Percentiles rank a stretch among this genome's conserved stretches.
These are phyloP conservation scores for Apodospora peruviana DNA, from an alignment of 495 filamentous ascomycete species.

Conservation along the genomic window DNA sequence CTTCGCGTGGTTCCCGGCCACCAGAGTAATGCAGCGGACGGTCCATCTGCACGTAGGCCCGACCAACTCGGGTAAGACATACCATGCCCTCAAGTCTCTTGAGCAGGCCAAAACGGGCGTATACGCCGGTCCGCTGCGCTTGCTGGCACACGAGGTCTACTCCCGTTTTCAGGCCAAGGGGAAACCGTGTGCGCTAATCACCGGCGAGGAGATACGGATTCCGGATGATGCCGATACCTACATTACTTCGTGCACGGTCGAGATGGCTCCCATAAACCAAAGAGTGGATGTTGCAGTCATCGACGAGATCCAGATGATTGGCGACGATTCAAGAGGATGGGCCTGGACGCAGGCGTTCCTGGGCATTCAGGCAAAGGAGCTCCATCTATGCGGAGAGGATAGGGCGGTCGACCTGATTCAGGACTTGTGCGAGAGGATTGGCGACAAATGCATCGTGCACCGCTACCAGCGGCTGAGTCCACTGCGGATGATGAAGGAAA, in stretches of 20 bases:
- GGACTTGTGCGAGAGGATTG: slow-evolving; percentile 70
- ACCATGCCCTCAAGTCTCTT: slow-evolving; percentile 85
- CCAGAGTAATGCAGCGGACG: slow-evolving; percentile 70
- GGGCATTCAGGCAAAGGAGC: slow-evolving; percentile 75
- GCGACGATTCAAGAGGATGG: slow-evolving; percentile 74
- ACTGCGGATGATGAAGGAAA: slow-evolving; percentile 56
- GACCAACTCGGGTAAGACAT: slow-evolving; percentile 98
- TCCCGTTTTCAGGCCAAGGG: slow-evolving; percentile 72
- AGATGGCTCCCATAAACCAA: slow-evolving; percentile 77
- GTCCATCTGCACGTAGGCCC: slow-evolving; percentile 94
- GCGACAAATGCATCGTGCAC: slow-evolving; percentile 77
- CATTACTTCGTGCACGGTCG: slow-evolving; percentile 85
- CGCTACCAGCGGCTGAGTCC: slow-evolving; percentile 78
- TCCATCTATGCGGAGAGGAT: slow-evolving; percentile 92
- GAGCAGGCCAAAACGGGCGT: slow-evolving; percentile 70
- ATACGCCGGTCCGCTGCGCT: slow-evolving; percentile 84
- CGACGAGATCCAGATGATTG: slow-evolving; percentile 98
- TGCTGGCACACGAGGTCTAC: slow-evolving; percentile 92
- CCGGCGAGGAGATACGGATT: slow-evolving; percentile 78
- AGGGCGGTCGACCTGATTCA: slow-evolving; percentile 74
- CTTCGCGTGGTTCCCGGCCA: slow-evolving; percentile 82
- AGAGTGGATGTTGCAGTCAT: slow-evolving; percentile 86
- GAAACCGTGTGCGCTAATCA: slow-evolving; percentile 71
- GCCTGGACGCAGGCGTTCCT: slow-evolving; percentile 95
- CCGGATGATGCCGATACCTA: slow-evolving; percentile 41